These are phyloP conservation scores for Puccinia brachypodii DNA, from an alignment of 1,284 basidiomycete species.

Conservation along the genomic window DNA sequence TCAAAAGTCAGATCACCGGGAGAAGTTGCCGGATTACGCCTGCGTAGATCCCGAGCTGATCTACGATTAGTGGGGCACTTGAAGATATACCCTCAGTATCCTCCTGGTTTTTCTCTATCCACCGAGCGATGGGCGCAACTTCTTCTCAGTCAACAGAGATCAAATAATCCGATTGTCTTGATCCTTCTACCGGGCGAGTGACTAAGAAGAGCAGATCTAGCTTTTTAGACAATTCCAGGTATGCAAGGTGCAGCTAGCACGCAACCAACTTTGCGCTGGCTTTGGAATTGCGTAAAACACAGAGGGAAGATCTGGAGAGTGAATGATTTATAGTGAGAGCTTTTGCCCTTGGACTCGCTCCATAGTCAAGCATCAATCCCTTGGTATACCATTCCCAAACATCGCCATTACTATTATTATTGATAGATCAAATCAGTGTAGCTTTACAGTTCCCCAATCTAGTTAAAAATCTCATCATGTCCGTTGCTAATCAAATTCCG, in stretches of 20 bases:
- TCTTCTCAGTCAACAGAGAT: background rate
- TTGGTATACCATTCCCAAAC: too few species aligned
- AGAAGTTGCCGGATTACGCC: background rate
- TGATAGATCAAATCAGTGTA: background rate
- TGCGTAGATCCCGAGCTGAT: background rate
- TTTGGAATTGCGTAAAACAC: background rate
- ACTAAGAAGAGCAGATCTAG: background rate
- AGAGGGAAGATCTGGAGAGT: background rate
- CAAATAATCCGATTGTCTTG: background rate
- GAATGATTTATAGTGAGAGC: background rate
- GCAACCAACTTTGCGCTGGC: background rate
- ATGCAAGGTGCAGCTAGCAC: background rate
- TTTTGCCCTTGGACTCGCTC: background rate
- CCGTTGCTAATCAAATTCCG: slow-evolving; percentile 10
- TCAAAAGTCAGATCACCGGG: background rate
- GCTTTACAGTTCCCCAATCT: background rate
- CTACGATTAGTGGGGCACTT: background rate
- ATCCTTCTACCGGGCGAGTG: background rate
- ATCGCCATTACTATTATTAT: too few species aligned
- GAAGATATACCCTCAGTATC: background rate
- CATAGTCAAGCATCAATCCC: background rate
- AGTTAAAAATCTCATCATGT: background rate
- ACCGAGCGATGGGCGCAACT: background rate
- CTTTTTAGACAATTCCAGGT: background rate
- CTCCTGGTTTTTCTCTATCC: background rate